phyloP scores from a whole-genome alignment of 2,329 filamentous ascomycete species.

The Aspergillus oerlinghausenensis region DNA sequence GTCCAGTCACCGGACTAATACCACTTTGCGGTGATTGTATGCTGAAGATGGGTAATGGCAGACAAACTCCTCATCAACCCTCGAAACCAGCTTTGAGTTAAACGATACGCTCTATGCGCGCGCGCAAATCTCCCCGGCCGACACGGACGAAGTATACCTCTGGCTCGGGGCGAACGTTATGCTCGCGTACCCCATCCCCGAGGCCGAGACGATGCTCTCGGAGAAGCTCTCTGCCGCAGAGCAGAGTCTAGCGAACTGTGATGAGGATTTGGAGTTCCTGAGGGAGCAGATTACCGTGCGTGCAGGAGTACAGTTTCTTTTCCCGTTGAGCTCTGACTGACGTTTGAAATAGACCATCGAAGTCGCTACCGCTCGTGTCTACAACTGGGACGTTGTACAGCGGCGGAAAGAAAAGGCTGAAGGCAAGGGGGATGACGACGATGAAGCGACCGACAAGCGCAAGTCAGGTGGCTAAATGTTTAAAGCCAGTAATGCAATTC shows the following conservation, averaged over 20 bases:
- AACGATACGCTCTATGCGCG: constrained; percentile 95
- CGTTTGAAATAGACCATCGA: constrained; percentile 71
- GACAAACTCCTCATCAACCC: constrained; percentile 41
- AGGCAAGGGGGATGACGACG: constrained; percentile 48
- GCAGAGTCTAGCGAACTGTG: constrained; percentile 76
- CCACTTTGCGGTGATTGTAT: too few species aligned
- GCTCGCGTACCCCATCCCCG: constrained; percentile 86
- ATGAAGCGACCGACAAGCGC: constrained; percentile 29
- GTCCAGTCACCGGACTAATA: not conserved
- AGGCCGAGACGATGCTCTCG: constrained; percentile 73
- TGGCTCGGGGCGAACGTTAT: constrained; percentile 99
- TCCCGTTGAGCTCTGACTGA: not conserved
- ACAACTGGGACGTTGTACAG: constrained; percentile 98
- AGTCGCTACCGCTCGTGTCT: constrained; percentile 92
- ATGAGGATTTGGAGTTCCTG: constrained; percentile 94
- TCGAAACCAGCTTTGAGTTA: constrained; percentile 91
- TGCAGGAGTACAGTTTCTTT: constrained; percentile 10
- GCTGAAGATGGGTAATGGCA: constrained; percentile 3
- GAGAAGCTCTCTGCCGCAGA: constrained; percentile 77
- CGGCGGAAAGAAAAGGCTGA: constrained; percentile 80
- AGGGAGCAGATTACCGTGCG: constrained; percentile 91
- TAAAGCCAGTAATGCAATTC: not conserved
- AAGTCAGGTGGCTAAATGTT: constrained; percentile 10
- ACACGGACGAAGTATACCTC: constrained; percentile 76
- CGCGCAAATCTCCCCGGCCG: constrained; percentile 72